phyloP scores from a whole-genome alignment of 2,329 filamentous ascomycete genomes.

The Fusarium nisikadoi region DNA sequence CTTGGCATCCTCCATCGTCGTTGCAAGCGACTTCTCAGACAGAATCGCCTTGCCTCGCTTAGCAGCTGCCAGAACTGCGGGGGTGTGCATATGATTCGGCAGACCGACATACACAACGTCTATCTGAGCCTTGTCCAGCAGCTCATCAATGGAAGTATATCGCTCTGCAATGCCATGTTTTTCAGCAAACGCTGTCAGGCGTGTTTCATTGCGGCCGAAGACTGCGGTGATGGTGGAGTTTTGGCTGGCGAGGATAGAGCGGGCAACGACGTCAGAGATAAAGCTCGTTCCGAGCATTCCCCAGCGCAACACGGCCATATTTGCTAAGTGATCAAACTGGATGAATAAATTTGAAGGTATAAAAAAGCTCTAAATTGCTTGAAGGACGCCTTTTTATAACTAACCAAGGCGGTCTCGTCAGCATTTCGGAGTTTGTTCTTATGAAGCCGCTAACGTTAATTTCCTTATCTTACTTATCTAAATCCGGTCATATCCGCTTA shows the following conservation, averaged over 20 bases:
- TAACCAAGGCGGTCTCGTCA: not conserved
- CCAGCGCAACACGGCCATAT: not conserved
- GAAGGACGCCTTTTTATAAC: not conserved
- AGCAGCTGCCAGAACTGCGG: constrained; percentile 11
- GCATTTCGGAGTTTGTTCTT: not conserved
- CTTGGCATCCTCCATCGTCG: constrained; percentile 1
- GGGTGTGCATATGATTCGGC: constrained; percentile 22
- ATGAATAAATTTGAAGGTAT: rapidly evolving
- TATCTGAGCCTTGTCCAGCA: constrained; percentile 1
- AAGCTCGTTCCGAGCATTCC: constrained; percentile 23
- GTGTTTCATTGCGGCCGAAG: constrained; percentile 7
- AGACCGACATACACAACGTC: constrained; percentile 17
- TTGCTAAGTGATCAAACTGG: rapidly evolving
- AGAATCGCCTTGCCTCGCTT: constrained; percentile 19
- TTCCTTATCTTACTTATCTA: not conserved
- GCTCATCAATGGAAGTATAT: constrained; percentile 3
- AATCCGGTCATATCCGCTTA: not conserved
- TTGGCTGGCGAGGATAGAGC: constrained; percentile 6
- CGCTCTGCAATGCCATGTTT: constrained; percentile 6
- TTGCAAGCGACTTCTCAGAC: constrained; percentile 13
- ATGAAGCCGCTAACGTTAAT: not conserved
- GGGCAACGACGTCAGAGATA: constrained; percentile 18
- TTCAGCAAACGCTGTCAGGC: not conserved
- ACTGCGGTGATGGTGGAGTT: constrained; percentile 11
- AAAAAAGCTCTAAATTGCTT: rapidly evolving